Evolutionary conservation across 2,329 filamentous ascomycete genomes (phyloP).

Genomic region (Ceratocystis cubensis): DNA sequence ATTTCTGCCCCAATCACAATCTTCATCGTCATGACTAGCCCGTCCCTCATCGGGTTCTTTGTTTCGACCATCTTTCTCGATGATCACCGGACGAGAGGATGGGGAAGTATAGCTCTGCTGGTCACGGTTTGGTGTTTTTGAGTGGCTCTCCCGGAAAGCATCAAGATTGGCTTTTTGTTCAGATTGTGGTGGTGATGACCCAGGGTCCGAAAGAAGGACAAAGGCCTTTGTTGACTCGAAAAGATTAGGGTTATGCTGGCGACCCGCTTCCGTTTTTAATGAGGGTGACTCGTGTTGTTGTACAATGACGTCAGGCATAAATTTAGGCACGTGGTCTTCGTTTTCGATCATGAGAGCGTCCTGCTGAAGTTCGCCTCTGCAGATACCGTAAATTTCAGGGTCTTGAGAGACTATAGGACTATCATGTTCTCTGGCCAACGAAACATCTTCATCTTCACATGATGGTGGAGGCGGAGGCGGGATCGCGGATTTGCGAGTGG

Average conservation of each 20-base stretch:
- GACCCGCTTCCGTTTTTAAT: not conserved
- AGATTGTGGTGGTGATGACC: slow-evolving; percentile 10
- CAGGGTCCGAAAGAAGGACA: slow-evolving; percentile 16
- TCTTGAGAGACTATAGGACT: slow-evolving; percentile 4
- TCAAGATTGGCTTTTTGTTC: slow-evolving; percentile 10
- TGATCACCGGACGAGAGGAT: slow-evolving; percentile 4
- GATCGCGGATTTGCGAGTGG: slow-evolving; percentile 16
- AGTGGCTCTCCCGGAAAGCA: slow-evolving; percentile 2
- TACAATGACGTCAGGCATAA: slow-evolving; percentile 18
- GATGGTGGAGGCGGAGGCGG: slow-evolving; percentile 19
- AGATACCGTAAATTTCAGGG: slow-evolving; percentile 16
- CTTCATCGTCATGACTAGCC: not conserved
- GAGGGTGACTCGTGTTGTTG: not conserved
- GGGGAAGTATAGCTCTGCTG: slow-evolving; percentile 13
- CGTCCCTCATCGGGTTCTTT: not conserved
- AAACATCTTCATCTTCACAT: slow-evolving; percentile 18
- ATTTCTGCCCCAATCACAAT: not conserved
- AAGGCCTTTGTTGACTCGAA: slow-evolving; percentile 13
- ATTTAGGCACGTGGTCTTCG: slow-evolving; percentile 13
- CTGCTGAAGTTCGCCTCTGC: slow-evolving; percentile 16
- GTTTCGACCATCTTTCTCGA: not conserved
- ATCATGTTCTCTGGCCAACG: slow-evolving; percentile 16
- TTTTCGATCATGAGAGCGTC: slow-evolving; percentile 17
- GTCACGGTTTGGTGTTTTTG: slow-evolving; percentile 2
- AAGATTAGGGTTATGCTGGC: not conserved